Conservation (phyloP, 1,139 yeast species). For the Debaryomycetaceae sp. region DNA sequence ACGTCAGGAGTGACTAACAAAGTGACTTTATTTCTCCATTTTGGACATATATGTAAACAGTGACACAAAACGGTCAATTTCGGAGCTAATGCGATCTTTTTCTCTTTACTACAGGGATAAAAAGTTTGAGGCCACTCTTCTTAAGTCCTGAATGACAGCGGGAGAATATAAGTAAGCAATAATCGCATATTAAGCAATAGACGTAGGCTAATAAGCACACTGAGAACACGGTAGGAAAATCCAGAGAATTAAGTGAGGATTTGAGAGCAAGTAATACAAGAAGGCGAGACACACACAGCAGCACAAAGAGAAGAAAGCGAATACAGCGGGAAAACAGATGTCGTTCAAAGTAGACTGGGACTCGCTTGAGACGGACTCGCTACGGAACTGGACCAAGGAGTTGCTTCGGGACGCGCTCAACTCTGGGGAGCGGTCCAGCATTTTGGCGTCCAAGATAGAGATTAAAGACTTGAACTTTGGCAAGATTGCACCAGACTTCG, state of each 20-base stretch:
- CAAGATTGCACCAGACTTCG: conserved; percentile 71
- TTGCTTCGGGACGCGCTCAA: conserved; percentile 75
- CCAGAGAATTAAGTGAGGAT: not conserved
- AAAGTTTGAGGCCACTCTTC: not conserved
- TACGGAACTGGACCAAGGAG: conserved; percentile 64
- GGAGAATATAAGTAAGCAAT: not conserved
- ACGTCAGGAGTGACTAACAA: not conserved
- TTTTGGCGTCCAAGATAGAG: conserved; percentile 68
- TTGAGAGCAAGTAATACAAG: not conserved
- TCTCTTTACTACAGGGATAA: not conserved
- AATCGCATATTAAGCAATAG: not conserved
- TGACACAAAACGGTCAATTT: not conserved
- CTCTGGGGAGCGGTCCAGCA: conserved; percentile 70
- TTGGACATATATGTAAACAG: not conserved
- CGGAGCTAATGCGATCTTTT: not conserved
- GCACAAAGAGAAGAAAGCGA: not conserved
- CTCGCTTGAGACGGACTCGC: conserved; percentile 66
- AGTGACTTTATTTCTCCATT: not conserved
- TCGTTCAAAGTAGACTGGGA: conserved; percentile 81
- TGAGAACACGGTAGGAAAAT: not conserved
- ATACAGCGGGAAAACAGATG: conserved; percentile 33
- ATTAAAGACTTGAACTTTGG: conserved; percentile 80
- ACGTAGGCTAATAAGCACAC: not conserved
- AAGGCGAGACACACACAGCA: not conserved
- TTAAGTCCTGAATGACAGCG: not conserved